Base-by-base conservation (phyloP, 2,329 filamentous ascomycete species). In the Trichocomaceae sp. region DNA sequence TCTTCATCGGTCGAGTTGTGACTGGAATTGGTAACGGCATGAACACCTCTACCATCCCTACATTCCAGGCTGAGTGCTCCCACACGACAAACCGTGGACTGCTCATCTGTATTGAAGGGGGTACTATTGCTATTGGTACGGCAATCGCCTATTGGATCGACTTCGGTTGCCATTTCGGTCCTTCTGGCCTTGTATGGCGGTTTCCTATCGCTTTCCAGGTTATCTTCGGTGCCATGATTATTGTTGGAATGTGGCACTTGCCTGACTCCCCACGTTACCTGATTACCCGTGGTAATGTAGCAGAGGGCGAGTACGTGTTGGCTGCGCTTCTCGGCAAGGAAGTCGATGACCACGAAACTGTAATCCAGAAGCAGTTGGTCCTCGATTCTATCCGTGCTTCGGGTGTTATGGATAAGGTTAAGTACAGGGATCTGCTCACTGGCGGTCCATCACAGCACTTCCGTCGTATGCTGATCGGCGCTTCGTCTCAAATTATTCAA, bases 381-480 rank as follows among this genome's bases (percentile, higher is more conserved):
- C 71, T 83, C n/a, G 86, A 90, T 62, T 83, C 80, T 1, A 83
- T 87, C 58, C 75, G 77, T 41, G 80, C 80, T 44, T 84, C 2
- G 81, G 84, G 81, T 83, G 61, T 69, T 51, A 66, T 73, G 46
- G 72, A 77, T 67, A 76, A 76, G 31, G 75, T 77, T 0, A 75
- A 74, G 3, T 79, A 82, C 1, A 81, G 79, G 47, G 69, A 60
- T n/a, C 52, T 64, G 10, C 58, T 63, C 47, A 60, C 60, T 8
- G 52, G 57, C n/a, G 64, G 62, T 31, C 59, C 57, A 35, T 63
- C 61, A 3, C 64, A 66, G 33, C 58, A 62, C 42, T 59, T 62
- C 49, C 61, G 61, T 19, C 63, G 61, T 15, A 59, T 66, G 52
- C 20, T 65, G 39, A 47, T 67, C 17, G 65, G 63, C 23, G 56